Percentiles rank a stretch among this genome's conserved stretches.
Evolutionary conservation across 2,329 filamentous ascomycete species (phyloP).

Genomic region (Calycina marina): DNA sequence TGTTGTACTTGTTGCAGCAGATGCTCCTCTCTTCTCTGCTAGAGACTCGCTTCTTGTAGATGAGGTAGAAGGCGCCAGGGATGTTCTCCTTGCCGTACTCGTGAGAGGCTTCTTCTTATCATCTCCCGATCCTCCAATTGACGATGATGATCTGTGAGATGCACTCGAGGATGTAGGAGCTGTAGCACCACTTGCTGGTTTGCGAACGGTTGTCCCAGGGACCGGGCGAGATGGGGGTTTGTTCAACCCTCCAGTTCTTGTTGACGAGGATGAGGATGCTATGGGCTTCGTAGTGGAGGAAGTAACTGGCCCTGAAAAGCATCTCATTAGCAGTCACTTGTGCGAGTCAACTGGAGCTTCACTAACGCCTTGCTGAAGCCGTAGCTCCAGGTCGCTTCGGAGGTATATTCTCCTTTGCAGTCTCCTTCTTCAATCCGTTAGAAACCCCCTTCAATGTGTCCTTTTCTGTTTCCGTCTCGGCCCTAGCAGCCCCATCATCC

Average conservation of each 20-base stretch:
- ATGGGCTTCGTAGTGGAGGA: slow-evolving; percentile 16
- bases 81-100: slow-evolving; percentile 18
- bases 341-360: background rate
- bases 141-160: slow-evolving; percentile 17
- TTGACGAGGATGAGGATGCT: slow-evolving; percentile 14
- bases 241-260: slow-evolving; percentile 19
- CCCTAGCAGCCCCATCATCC: slow-evolving; percentile 17
- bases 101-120: slow-evolving; percentile 20
- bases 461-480: slow-evolving; percentile 19
- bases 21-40: slow-evolving; percentile 17
- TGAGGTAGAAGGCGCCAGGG: slow-evolving; percentile 15
- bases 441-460: slow-evolving; percentile 16
- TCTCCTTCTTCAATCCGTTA: slow-evolving; percentile 15
- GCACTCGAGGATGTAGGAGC: slow-evolving; percentile 18
- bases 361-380: slow-evolving; percentile 13
- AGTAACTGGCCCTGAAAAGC: too few relatives aligned
- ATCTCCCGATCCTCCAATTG: slow-evolving; percentile 20
- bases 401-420: slow-evolving; percentile 18
- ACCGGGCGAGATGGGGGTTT: slow-evolving; percentile 22
- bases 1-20: slow-evolving; percentile 16
- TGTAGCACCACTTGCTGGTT: slow-evolving; percentile 19
- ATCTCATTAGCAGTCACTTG: background rate
- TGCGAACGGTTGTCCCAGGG: slow-evolving; percentile 16
- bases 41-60: slow-evolving; percentile 15
- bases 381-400: slow-evolving; percentile 16